Conservation (phyloP, 192 early-diverging fungal genomes). For the Mortierella hygrophila region DNA sequence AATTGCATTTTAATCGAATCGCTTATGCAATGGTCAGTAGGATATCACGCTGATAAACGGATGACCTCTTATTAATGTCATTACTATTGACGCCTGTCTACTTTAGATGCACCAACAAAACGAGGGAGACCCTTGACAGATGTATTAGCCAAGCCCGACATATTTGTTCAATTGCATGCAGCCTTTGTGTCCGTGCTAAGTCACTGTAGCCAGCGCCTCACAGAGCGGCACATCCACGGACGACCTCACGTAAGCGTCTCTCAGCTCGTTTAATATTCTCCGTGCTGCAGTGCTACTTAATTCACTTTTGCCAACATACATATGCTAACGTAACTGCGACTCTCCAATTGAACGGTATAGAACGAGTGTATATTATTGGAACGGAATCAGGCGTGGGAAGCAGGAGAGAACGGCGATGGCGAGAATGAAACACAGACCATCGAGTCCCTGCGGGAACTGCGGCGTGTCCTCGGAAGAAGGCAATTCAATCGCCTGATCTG, state of each 20-base stretch:
- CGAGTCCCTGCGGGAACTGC: constrained; percentile 39
- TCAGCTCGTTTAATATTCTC: background rate
- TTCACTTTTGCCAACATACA: background rate
- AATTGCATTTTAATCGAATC: background rate
- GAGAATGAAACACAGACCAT: constrained; percentile 10
- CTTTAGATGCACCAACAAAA: constrained; percentile 32
- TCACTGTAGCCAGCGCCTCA: constrained; percentile 61
- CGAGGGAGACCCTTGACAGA: constrained; percentile 42
- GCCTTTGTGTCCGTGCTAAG: constrained; percentile 74
- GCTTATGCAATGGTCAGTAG: background rate
- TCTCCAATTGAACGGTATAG: background rate
- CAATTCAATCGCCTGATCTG: constrained; percentile 44
- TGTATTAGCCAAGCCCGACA: constrained; percentile 61
- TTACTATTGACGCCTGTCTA: background rate
- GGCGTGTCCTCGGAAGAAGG: constrained; percentile 24
- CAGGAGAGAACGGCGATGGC: background rate
- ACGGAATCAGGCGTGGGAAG: constrained; percentile 2
- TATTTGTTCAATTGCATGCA: constrained; percentile 72
- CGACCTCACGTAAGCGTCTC: constrained; percentile 57
- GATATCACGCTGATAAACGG: background rate
- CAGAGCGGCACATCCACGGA: constrained; percentile 65
- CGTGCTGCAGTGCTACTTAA: background rate
- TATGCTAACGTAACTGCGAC: background rate
- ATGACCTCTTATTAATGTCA: background rate
- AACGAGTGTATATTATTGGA: constrained; percentile 18